A percentile compares a stretch with the other conserved stretches of the same genome.
Evolutionary conservation across 83 land plant species (phyloP).

Genomic region (Isoetes engelmannii): DNA sequence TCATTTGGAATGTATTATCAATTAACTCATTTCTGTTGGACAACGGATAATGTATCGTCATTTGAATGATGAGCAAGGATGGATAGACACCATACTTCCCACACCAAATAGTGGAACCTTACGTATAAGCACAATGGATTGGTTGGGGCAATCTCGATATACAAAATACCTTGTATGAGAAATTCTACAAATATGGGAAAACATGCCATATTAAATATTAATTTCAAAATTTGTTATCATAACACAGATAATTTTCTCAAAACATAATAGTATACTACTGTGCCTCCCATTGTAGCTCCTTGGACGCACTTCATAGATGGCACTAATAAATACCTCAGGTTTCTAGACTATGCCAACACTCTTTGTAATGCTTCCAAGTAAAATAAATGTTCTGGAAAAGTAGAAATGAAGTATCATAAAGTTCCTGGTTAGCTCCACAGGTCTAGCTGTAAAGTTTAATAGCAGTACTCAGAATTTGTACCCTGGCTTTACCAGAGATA

Average conservation of each 20-base stretch:
- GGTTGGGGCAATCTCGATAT: constrained; percentile 84
- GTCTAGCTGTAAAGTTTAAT: too few relatives aligned
- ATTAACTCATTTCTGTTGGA: neutral
- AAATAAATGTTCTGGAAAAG: constrained; percentile 61
- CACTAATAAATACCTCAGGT: constrained; percentile 59
- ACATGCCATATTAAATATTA: neutral
- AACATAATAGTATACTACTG: constrained; percentile 64
- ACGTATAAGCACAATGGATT: constrained; percentile 83
- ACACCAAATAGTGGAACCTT: constrained; percentile 46
- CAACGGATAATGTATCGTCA: neutral
- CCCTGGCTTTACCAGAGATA: too few relatives aligned
- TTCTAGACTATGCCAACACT: constrained; percentile 58
- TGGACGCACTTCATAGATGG: constrained; percentile 55
- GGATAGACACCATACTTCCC: constrained; percentile 78
- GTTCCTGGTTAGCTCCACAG: constrained; percentile 66
- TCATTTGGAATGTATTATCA: neutral
- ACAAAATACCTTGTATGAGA: constrained; percentile 43
- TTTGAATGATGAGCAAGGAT: constrained; percentile 64
- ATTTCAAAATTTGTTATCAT: neutral
- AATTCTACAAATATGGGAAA: neutral
- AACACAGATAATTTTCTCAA: constrained; percentile 62
- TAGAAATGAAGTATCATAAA: constrained; percentile 59
- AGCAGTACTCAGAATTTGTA: too few relatives aligned
- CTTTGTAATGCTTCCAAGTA: constrained; percentile 55
- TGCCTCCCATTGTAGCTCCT: constrained; percentile 59